Base-by-base conservation (phyloP, 306 rosid species). In the Coriaria nepalensis region DNA sequence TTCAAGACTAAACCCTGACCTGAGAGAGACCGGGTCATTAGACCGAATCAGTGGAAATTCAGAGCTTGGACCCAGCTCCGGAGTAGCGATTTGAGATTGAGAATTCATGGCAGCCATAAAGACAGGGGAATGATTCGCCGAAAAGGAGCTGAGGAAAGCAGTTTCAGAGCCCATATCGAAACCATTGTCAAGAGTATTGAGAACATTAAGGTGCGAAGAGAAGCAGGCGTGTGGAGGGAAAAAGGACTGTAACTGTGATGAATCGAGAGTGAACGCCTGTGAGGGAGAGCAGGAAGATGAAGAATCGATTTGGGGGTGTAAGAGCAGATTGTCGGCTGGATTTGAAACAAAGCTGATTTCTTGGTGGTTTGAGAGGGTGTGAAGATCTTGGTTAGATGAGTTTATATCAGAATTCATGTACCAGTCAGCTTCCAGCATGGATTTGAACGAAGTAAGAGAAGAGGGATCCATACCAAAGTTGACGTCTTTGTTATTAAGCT, bases 401-500 rank as follows among this genome's bases (percentile, higher is more conserved):
- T 66, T 65, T 9, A 71, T 53, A 29, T 34, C 53, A 61, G 60
- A 70, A n/a, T 68, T 39, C 44, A 76, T 34, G 57, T 59, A 75
- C 92, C 94, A 87, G 39, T 77, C 86, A 0, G 72, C 93, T 12
- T 86, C 93, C 33, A 84, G 70, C 79, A 81, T 80, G 62, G 98
- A 83, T 61, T 90, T 90, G 75, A 79, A 90, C 61, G 76, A 64
- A 13, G 80, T 65, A 9, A 81, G 59, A 45, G 93, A 68, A 29
- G 62, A 68, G 62, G 79, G 56, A 45, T 64, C 79, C 41, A 58
- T 70, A 42, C 62, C 44, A 8, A 47, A 47, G 39, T 48, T 39
- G 47, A 44, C 29, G 48, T 29, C 12, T 12, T 48, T 48, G 40
- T 13, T 34, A 32, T 35, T 54, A 46, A 8, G 33, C 8, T 55